Percentiles rank a stretch among this genome's conserved stretches.
phyloP scores from a whole-genome alignment of 495 filamentous ascomycete genomes.

The Xylaria intraflava region DNA sequence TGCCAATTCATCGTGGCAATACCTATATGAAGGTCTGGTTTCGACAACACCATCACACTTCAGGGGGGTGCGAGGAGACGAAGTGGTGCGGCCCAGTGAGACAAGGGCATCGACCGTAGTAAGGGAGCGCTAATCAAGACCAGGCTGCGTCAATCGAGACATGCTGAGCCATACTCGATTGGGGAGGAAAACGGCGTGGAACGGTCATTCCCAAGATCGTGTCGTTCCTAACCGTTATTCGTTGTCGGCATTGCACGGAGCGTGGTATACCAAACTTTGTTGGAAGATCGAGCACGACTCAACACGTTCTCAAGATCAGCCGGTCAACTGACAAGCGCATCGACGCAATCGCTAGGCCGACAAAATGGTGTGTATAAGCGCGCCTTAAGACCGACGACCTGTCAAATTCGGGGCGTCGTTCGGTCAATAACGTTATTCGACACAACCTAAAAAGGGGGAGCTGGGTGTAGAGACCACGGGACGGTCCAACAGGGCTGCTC shows the following conservation, averaged over 20 bases:
- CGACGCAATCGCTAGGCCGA: background rate
- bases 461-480: too few species aligned
- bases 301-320: slow-evolving; percentile 9
- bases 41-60: slow-evolving; percentile 1
- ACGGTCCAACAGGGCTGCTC: slow-evolving; percentile 2
- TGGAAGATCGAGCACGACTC: slow-evolving; percentile 4
- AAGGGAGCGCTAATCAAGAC: slow-evolving; percentile 11
- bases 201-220: slow-evolving; percentile 5
- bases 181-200: background rate
- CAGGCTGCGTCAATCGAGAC: slow-evolving; percentile 8
- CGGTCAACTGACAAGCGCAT: slow-evolving; percentile 7
- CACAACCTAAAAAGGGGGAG: too few species aligned
- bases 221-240: too few species aligned
- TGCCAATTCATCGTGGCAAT: slow-evolving; percentile 5
- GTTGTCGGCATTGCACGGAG: too few species aligned
- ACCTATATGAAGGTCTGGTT: background rate
- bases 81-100: slow-evolving; percentile 2
- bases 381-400: too few species aligned
- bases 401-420: too few species aligned
- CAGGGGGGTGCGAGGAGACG: slow-evolving; percentile 2
- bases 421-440: too few species aligned
- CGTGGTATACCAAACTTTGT: background rate
- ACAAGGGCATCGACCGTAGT: slow-evolving; percentile 7
- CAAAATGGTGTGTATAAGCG: background rate
- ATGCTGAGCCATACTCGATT: slow-evolving; percentile 7